phyloP scores from a whole-genome alignment of 2,329 filamentous ascomycete species.

The Chaetomiaceae sp. region DNA sequence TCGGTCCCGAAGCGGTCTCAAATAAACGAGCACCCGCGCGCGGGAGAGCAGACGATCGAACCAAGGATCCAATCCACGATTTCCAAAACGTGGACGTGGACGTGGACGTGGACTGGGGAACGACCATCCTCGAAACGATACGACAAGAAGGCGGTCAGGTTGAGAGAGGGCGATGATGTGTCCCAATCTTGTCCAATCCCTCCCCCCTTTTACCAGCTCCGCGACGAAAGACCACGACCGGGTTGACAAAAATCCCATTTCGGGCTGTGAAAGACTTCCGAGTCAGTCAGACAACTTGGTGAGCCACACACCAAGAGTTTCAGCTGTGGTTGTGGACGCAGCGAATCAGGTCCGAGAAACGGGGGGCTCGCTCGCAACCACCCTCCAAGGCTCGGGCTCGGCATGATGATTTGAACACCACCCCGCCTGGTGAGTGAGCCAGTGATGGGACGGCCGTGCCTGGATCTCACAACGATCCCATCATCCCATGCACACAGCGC shows the following conservation, averaged over 20 bases:
- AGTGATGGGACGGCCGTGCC: constrained; percentile 14
- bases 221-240: too few species aligned
- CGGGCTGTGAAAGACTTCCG: neutral
- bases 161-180: neutral
- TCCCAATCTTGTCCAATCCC: too few species aligned
- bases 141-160: neutral
- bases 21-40: neutral
- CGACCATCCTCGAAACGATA: too few species aligned
- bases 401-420: constrained; percentile 1
- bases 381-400: neutral
- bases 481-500: constrained; percentile 1
- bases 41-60: neutral
- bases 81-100: neutral
- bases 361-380: neutral
- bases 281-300: neutral
- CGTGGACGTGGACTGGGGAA: too few species aligned
- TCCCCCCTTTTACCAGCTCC: too few species aligned
- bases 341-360: constrained; percentile 6
- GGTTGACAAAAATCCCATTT: too few species aligned
- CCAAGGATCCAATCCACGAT: neutral
- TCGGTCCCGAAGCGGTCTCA: constrained; percentile 6
- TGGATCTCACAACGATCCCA: neutral
- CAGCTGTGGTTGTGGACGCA: neutral
- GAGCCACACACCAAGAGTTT: neutral
- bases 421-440: constrained; percentile 18